These are phyloP conservation scores for Marchantia polymorpha DNA, from an alignment of 225 moss, liverwort and hornwort genomes.

Conservation along the genomic window DNA sequence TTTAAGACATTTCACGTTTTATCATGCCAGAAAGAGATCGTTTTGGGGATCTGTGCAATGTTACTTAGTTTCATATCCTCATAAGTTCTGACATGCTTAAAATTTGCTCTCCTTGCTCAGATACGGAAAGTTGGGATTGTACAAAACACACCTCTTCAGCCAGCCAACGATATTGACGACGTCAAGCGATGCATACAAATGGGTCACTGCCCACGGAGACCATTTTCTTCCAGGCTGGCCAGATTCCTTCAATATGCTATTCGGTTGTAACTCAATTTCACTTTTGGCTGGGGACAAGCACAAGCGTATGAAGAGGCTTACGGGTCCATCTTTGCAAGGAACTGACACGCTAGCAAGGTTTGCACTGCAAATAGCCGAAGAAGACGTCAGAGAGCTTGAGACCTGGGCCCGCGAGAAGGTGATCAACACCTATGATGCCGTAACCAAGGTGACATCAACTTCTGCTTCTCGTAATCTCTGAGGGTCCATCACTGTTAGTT, in stretches of 20 bases:
- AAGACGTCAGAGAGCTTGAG: neutral
- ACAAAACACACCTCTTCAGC: neutral
- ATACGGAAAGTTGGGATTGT: neutral
- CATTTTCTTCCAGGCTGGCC: slow-evolving; percentile 18
- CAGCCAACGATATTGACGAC: neutral
- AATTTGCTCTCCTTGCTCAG: neutral
- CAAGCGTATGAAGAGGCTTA: slow-evolving; percentile 17
- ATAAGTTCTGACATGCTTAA: no score
- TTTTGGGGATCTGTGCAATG: no score
- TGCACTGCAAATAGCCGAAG: neutral
- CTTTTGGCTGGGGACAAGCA: slow-evolving; percentile 5
- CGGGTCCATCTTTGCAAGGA: neutral
- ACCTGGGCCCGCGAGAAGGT: neutral
- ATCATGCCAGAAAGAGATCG: no score
- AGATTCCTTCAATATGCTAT: neutral
- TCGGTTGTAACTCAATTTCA: neutral
- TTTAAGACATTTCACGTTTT: no score
- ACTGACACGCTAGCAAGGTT: neutral
- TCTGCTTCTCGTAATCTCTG: neutral
- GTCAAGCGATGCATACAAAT: neutral
- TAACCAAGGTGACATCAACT: neutral
- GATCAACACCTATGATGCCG: neutral
- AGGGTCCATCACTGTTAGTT: no score
- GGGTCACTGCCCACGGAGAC: neutral
- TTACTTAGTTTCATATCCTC: no score